phyloP scores from a whole-genome alignment of 495 filamentous ascomycete species.

The Glonium stellatum region DNA sequence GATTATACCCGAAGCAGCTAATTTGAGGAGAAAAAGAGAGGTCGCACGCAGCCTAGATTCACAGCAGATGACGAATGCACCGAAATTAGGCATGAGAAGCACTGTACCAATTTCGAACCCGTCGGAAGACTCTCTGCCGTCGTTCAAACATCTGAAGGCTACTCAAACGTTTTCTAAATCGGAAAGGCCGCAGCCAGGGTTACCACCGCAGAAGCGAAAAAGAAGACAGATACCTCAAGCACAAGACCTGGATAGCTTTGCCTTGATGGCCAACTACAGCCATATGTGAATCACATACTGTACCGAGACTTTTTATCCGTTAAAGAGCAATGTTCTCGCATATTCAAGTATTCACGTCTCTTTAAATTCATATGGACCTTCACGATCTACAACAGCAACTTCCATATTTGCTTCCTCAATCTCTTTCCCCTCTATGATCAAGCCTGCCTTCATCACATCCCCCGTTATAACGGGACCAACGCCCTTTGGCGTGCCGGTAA shows the following conservation, averaged over 20 bases:
- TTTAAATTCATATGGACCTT: constrained; percentile 47
- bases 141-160: not conserved
- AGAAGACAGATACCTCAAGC: constrained; percentile 8
- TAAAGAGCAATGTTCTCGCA: no score
- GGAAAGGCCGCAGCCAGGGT: not conserved
- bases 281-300: no score
- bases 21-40: constrained; percentile 10
- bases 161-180: not conserved
- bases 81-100: not conserved
- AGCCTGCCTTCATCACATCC: constrained; percentile 81
- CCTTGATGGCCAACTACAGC: not conserved
- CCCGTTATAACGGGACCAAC: constrained; percentile 80
- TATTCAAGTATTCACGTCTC: constrained; percentile 47
- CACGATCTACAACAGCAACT: constrained; percentile 68
- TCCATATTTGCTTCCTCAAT: constrained; percentile 80
- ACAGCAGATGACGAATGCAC: constrained; percentile 6
- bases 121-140: not conserved
- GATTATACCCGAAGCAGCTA: not conserved
- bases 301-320: no score
- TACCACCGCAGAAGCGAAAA: not conserved
- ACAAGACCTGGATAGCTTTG: constrained; percentile 3
- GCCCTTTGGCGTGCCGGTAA: constrained; percentile 95
- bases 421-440: constrained; percentile 75
- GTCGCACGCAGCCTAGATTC: not conserved
- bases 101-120: not conserved